Conservation (phyloP, 805 yeast species). For the Lipomyces starkeyi region DNA sequence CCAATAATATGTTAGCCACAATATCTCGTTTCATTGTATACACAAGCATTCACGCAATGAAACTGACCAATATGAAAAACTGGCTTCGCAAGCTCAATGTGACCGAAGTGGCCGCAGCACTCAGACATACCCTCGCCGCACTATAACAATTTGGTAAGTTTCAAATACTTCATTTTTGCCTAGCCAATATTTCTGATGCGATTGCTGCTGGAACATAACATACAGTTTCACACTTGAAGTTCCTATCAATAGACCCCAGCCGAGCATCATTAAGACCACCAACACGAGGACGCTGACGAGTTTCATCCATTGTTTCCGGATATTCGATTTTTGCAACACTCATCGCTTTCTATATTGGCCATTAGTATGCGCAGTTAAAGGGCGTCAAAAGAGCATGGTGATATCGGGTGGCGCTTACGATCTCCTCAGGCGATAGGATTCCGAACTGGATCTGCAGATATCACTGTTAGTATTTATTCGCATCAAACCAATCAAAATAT, state of each 20-base stretch:
- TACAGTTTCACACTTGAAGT: conserved; percentile 92
- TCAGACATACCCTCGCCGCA: conserved; percentile 99
- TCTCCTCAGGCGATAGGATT: conserved; percentile 94
- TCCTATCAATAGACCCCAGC: conserved; percentile 95
- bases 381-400: neutral
- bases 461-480: neutral
- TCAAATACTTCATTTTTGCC: neutral
- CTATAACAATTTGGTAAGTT: conserved; percentile 33
- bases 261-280: conserved; percentile 98
- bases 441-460: conserved; percentile 83
- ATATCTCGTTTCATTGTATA: neutral
- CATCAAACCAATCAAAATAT: conserved; percentile 28
- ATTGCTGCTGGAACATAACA: conserved; percentile 22
- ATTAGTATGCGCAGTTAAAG: neutral
- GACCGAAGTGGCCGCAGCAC: conserved; percentile 99
- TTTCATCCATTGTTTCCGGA: conserved; percentile 99
- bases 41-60: neutral
- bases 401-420: conserved; percentile 50
- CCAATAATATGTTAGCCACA: neutral
- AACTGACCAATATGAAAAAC: conserved; percentile 88
- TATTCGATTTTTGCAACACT: conserved; percentile 97
- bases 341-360: conserved; percentile 71
- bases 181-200: neutral
- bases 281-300: conserved; percentile 91
- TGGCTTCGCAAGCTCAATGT: conserved; percentile 96